phyloP scores from a whole-genome alignment of 257 asterid genomes.

The Plectranthus barbatus region DNA sequence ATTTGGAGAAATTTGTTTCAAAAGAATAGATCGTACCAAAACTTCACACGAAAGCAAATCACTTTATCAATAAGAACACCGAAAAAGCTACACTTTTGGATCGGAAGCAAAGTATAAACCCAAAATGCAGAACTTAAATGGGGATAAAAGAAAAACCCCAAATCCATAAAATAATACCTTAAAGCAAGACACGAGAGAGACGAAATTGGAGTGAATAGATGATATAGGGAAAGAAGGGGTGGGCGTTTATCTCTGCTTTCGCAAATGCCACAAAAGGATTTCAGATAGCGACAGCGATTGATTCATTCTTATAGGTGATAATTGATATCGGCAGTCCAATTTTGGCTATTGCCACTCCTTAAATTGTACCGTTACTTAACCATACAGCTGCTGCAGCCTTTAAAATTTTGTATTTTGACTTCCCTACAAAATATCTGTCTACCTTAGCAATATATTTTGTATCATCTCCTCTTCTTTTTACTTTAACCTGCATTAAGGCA shows the following conservation, averaged over 20 bases:
- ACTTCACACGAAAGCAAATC: slow-evolving; percentile 16
- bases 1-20: slow-evolving; percentile 1
- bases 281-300: slow-evolving; percentile 31
- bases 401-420: slow-evolving; percentile 16
- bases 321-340: slow-evolving; percentile 16
- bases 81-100: slow-evolving; percentile 13
- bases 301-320: not conserved
- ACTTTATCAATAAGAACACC: not conserved
- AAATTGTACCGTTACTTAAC: slow-evolving; percentile 34
- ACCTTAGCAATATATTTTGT: slow-evolving; percentile 91
- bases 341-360: not conserved
- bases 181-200: not conserved
- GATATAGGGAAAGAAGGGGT: not conserved
- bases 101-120: slow-evolving; percentile 31
- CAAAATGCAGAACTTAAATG: not conserved
- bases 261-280: slow-evolving; percentile 23
- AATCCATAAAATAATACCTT: slow-evolving; percentile 18
- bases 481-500: slow-evolving; percentile 65
- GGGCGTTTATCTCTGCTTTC: slow-evolving; percentile 13
- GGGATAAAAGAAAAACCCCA: not conserved
- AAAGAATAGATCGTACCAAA: not conserved
- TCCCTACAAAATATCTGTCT: not conserved
- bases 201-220: slow-evolving; percentile 10
- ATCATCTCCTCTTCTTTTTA: slow-evolving; percentile 84
- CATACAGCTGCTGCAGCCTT: slow-evolving; percentile 20